Conservation (phyloP, 768 basidiomycete genomes). For the Leccinum incarnatum region DNA sequence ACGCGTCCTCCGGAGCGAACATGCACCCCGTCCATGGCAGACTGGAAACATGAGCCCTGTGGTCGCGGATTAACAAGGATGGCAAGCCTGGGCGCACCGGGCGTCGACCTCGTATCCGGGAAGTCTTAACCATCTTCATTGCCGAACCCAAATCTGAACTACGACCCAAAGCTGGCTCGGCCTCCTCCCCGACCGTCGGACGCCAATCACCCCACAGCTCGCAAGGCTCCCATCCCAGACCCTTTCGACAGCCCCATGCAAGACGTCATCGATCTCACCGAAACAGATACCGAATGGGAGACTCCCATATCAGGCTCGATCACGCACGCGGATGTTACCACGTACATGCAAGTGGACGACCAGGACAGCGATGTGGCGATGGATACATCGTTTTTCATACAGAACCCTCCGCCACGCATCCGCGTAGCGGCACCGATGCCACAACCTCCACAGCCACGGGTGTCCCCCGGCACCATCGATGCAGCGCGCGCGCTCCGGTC, state of each 20-base stretch:
- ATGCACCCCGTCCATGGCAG: neutral
- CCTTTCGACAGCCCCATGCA: slow-evolving; percentile 12
- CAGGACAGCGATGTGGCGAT: slow-evolving; percentile 14
- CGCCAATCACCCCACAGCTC: neutral
- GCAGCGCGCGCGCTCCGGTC: slow-evolving; percentile 17
- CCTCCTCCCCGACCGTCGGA: neutral
- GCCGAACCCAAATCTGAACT: slow-evolving; percentile 10
- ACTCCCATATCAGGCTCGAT: neutral
- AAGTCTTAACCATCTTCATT: slow-evolving; percentile 14
- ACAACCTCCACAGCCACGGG: neutral
- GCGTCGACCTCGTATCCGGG: slow-evolving; percentile 6
- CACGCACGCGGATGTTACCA: slow-evolving; percentile 4
- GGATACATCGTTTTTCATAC: slow-evolving; percentile 19
- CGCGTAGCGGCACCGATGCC: neutral
- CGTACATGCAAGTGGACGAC: slow-evolving; percentile 18
- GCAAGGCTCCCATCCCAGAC: neutral
- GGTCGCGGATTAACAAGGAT: slow-evolving; percentile 9
- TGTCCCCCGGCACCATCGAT: slow-evolving; percentile 1
- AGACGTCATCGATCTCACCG: slow-evolving; percentile 20
- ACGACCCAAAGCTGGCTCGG: slow-evolving; percentile 3
- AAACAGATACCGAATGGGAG: slow-evolving; percentile 20
- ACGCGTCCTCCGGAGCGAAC: neutral
- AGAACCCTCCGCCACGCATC: neutral
- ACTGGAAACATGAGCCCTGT: neutral
- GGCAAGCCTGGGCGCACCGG: slow-evolving; percentile 1